Percentiles rank a stretch among this genome's conserved stretches.
These are phyloP conservation scores for Parastagonospora nodorum DNA, from an alignment of 2,329 filamentous ascomycete genomes.

Conservation along the genomic window DNA sequence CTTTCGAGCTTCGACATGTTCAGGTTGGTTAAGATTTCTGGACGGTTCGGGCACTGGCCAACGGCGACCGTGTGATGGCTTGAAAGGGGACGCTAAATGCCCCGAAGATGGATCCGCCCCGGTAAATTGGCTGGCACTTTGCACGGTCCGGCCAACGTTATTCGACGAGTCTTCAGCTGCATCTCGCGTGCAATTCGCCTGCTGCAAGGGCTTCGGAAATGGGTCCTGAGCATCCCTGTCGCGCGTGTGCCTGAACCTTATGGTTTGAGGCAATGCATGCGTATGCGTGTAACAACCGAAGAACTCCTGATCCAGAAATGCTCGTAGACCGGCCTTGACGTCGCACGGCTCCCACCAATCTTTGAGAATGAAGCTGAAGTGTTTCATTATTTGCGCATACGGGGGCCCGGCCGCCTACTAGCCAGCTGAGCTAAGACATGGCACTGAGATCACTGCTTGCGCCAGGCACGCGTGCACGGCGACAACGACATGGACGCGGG, in stretches of 20 bases:
- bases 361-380: neutral
- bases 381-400: neutral
- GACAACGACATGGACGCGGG: neutral
- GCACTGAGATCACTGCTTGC: neutral
- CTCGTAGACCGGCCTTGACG: neutral
- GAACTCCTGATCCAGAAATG: too few species aligned
- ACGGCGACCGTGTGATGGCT: slow-evolving; percentile 9
- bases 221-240: slow-evolving; percentile 5
- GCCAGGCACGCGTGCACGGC: neutral
- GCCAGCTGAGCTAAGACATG: slow-evolving; percentile 1
- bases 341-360: neutral
- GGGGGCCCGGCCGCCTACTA: neutral
- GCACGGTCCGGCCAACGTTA: slow-evolving; percentile 4
- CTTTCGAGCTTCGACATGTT: slow-evolving; percentile 17
- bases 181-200: slow-evolving; percentile 7
- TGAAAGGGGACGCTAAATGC: slow-evolving; percentile 22
- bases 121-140: slow-evolving; percentile 15
- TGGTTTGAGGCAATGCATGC: neutral
- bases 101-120: slow-evolving; percentile 6
- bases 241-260: neutral
- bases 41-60: slow-evolving; percentile 24
- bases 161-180: slow-evolving; percentile 7
- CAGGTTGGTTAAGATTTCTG: slow-evolving; percentile 23
- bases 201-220: slow-evolving; percentile 19
- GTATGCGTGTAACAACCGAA: neutral